Evolutionary conservation across 768 basidiomycete genomes (phyloP), one percentile per base, ranked within the genome.

Genomic region (Boletus pseudopeckii): DNA sequence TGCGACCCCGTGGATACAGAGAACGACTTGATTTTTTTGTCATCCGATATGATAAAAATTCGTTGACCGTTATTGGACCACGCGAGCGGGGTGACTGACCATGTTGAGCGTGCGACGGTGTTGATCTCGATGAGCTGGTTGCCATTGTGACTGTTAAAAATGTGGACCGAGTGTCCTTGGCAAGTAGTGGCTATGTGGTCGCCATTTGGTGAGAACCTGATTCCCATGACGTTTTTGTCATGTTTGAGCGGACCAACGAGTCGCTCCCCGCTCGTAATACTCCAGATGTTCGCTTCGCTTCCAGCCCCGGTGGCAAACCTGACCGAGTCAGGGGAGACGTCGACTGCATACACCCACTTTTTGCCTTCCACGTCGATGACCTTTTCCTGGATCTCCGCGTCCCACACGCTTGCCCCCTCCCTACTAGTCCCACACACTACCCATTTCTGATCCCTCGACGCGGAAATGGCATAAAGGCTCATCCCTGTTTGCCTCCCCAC

Each of bases 221-320:
- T 17, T 5, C 24, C 41, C 2, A 0, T 26, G 8, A 42, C 24
- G 2, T 0, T 0, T 2, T 1, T 5, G 0, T 24, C 41, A 0
- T 42, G 42, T 17, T 1, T 4, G 24, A 42, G 24, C 24, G 24
- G 42, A 5, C 42, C 42, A n/a, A n/a, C 42, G 17, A 43, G 42
- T 26, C 42, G 4, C 24, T 10, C 9, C 1, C 40, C 40, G 2
- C 14, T 42, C 7, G 22, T 24, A 2, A 42, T 14, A 22, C 8
- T 24, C 40, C 40, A 42, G 2, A 42, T 4, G 7, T 7, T 24
- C 14, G 40, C 40, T 15, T 15, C 6, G 0, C 3, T 3, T 20
- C 6, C 14, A 8, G 14, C 8, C 40, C 40, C 40, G 1, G 40
- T 42, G 0, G 40, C 40, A 11, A 43, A n/a, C 2, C 8, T 43